phyloP scores from a whole-genome alignment of 148 eudicot species.

The Chenopodium berlandieri region DNA sequence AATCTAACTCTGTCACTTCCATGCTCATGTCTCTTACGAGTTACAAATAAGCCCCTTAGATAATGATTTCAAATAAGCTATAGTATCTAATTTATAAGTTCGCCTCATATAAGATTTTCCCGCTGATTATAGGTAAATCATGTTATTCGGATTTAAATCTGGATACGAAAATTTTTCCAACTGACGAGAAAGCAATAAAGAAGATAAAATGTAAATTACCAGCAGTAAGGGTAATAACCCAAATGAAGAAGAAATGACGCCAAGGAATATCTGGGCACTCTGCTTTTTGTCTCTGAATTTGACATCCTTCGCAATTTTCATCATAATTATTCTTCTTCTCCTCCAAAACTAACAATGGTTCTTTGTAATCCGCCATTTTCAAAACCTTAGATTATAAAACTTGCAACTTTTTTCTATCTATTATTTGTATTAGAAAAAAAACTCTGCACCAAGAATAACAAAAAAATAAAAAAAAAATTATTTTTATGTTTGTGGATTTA shows the following conservation, averaged over 20 bases:
- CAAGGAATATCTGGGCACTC: conserved; percentile 34
- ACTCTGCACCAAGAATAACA: too few relatives aligned
- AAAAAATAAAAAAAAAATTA: too few relatives aligned
- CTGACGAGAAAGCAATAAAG: not conserved
- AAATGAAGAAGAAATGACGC: conserved; percentile 39
- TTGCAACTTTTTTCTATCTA: not conserved
- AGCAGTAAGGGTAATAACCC: conserved; percentile 40
- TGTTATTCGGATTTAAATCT: not conserved
- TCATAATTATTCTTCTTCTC: not conserved
- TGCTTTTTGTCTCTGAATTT: conserved; percentile 32
- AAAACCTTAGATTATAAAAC: too few relatives aligned
- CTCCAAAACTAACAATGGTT: conserved; percentile 22
- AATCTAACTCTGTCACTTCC: too few relatives aligned
- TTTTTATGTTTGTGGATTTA: too few relatives aligned
- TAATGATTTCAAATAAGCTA: too few relatives aligned
- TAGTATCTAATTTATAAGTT: too few relatives aligned
- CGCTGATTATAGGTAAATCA: too few relatives aligned
- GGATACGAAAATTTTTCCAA: not conserved
- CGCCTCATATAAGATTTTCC: too few relatives aligned
- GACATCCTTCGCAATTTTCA: conserved; percentile 41
- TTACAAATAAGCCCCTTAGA: too few relatives aligned
- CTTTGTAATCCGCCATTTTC: conserved; percentile 30
- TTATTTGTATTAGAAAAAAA: not conserved
- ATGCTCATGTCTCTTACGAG: too few relatives aligned
- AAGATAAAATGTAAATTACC: conserved; percentile 19